phyloP scores from a whole-genome alignment of 2,329 filamentous ascomycete species.

The Claviceps paspali region DNA sequence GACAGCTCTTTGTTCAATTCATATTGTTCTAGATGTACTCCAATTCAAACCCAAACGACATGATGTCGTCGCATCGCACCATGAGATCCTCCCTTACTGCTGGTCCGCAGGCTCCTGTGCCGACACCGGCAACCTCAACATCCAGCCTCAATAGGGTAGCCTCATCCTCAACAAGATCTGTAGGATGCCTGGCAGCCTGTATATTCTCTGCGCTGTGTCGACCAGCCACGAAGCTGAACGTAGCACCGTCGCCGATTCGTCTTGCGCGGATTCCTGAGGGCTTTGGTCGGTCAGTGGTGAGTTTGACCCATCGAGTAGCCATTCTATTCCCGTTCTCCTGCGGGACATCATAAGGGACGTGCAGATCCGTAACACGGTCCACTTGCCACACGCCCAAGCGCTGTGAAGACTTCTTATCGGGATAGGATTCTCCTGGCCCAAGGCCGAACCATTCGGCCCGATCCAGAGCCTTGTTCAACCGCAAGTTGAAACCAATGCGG shows the following conservation, averaged over 20 bases:
- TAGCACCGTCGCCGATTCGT: slow-evolving; percentile 7
- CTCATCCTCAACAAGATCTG: slow-evolving; percentile 40
- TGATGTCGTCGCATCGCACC: slow-evolving; percentile 24
- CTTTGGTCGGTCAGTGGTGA: slow-evolving; percentile 10
- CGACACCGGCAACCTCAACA: slow-evolving; percentile 31
- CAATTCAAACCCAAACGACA: slow-evolving; percentile 26
- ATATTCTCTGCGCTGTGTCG: slow-evolving; percentile 37
- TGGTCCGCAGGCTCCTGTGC: slow-evolving; percentile 33
- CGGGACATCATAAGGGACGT: slow-evolving; percentile 47
- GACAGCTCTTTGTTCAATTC: no score
- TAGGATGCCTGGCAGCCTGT: slow-evolving; percentile 45
- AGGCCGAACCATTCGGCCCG: slow-evolving; percentile 44
- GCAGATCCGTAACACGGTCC: slow-evolving; percentile 30
- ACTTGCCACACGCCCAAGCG: slow-evolving; percentile 32
- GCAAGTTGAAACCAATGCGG: slow-evolving; percentile 44
- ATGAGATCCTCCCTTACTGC: slow-evolving; percentile 29
- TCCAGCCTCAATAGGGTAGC: slow-evolving; percentile 28
- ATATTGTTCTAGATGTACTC: slow-evolving; percentile 13
- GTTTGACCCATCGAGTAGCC: slow-evolving; percentile 40
- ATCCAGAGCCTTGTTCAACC: slow-evolving; percentile 30
- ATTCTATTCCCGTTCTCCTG: slow-evolving; percentile 53
- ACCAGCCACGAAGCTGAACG: slow-evolving; percentile 38
- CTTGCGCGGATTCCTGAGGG: slow-evolving; percentile 10
- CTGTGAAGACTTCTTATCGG: slow-evolving; percentile 44
- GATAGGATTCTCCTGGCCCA: slow-evolving; percentile 49